Evolutionary conservation across 805 yeast species (phyloP).

Genomic region (Kluyveromyces lactis): DNA sequence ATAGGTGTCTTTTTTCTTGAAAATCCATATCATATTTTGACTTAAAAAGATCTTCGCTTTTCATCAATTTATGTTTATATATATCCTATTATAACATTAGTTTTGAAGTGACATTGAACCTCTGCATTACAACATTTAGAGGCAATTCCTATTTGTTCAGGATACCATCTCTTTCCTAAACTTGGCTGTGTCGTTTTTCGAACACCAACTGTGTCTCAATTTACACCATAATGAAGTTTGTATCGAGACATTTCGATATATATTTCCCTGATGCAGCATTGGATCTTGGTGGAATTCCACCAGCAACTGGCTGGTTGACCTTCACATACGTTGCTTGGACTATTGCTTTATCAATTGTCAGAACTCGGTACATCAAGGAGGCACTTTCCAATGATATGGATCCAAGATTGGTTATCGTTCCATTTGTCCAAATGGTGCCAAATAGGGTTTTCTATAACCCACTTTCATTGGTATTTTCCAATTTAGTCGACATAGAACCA

Average conservation of each 20-base stretch:
- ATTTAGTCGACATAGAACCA: constrained; percentile 53
- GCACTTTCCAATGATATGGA: constrained; percentile 16
- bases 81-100: no score
- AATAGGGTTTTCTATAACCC: constrained; percentile 46
- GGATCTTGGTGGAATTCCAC: constrained; percentile 30
- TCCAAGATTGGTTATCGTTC: constrained; percentile 42
- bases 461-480: constrained; percentile 54
- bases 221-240: constrained; percentile 10
- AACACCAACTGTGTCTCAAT: no score
- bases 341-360: constrained; percentile 33
- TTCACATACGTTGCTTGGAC: constrained; percentile 35
- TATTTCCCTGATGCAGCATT: constrained; percentile 16
- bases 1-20: no score
- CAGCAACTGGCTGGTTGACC: constrained; percentile 40
- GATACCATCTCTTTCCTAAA: no score
- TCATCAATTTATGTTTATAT: no score
- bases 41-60: no score
- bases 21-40: no score
- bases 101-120: no score
- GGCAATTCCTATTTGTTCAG: no score
- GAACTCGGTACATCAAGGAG: constrained; percentile 30
- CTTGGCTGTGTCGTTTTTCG: no score
- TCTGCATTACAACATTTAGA: no score
- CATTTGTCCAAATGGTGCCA: constrained; percentile 59
- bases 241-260: constrained; percentile 14